These are phyloP conservation scores for Platanthera guangdongensis DNA, from an alignment of 106 monocot species.

Conservation along the genomic window DNA sequence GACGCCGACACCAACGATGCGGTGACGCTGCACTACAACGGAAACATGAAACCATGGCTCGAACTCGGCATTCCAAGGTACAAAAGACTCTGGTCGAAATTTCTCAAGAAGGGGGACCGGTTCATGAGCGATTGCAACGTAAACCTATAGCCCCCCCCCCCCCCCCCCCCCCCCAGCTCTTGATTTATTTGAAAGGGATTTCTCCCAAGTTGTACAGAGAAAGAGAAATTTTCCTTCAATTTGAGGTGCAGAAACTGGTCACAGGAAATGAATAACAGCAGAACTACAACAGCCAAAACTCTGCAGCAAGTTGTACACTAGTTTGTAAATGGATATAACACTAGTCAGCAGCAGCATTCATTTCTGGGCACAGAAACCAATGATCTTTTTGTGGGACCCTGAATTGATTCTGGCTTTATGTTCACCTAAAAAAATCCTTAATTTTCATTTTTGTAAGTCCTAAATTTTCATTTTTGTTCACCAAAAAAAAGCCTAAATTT, in stretches of 20 bases:
- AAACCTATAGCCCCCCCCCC: slow-evolving; percentile 10
- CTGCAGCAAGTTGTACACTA: background rate
- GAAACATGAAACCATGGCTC: slow-evolving; percentile 77
- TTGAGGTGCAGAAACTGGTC: background rate
- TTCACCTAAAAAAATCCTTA: background rate
- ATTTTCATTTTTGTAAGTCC: background rate
- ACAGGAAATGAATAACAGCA: background rate
- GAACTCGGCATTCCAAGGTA: slow-evolving; percentile 49
- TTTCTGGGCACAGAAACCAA: background rate
- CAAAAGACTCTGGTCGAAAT: slow-evolving; percentile 54
- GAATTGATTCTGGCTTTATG: background rate
- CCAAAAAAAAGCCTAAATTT: background rate
- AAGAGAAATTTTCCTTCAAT: background rate
- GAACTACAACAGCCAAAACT: background rate
- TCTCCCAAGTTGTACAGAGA: background rate
- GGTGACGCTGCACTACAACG: slow-evolving; percentile 47
- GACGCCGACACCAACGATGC: slow-evolving; percentile 17
- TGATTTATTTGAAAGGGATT: background rate
- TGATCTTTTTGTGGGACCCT: background rate
- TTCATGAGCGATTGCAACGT: slow-evolving; percentile 65
- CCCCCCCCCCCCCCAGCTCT: too few relatives aligned
- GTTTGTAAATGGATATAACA: background rate
- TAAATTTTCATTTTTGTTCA: background rate
- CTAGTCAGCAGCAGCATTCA: background rate
- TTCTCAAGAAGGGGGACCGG: slow-evolving; percentile 34